Evolutionary conservation across 1,139 yeast species (phyloP).

Genomic region (Kluyveromyces sp.): DNA sequence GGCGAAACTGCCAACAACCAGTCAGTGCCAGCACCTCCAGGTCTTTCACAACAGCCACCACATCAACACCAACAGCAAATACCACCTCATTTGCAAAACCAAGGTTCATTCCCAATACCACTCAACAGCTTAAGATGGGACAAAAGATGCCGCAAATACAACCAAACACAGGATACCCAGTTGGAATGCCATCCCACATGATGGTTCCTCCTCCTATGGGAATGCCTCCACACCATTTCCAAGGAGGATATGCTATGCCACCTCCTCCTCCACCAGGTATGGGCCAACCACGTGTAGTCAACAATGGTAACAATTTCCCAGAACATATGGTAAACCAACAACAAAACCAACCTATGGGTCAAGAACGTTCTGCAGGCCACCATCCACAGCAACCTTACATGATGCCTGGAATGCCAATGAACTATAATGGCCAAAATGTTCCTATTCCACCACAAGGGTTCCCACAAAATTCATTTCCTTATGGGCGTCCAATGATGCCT

Average conservation of each 20-base stretch:
- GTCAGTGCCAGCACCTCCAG: slow-evolving; percentile 5
- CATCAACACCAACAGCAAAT: slow-evolving; percentile 16
- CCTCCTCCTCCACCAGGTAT: slow-evolving; percentile 28
- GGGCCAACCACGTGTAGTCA: slow-evolving; percentile 23
- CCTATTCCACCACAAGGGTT: slow-evolving; percentile 2
- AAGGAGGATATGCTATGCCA: slow-evolving; percentile 13
- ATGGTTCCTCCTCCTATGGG: slow-evolving; percentile 10
- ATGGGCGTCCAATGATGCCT: slow-evolving; percentile 15
- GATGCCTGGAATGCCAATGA: slow-evolving; percentile 5
- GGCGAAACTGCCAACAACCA: slow-evolving; percentile 7
- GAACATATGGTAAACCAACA: slow-evolving; percentile 1
- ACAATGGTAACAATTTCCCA: not conserved
- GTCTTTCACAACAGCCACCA: slow-evolving; percentile 12
- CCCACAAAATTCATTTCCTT: slow-evolving; percentile 1
- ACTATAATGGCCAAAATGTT: slow-evolving; percentile 2
- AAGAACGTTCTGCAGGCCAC: slow-evolving; percentile 10
- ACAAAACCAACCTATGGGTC: slow-evolving; percentile 11
- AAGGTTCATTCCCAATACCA: slow-evolving; percentile 4
- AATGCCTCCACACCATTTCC: slow-evolving; percentile 17
- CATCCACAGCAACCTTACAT: slow-evolving; percentile 7
- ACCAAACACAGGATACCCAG: slow-evolving; percentile 16
- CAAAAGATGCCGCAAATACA: not conserved
- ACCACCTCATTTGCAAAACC: slow-evolving; percentile 16
- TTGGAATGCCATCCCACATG: slow-evolving; percentile 23
- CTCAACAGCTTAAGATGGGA: slow-evolving; percentile 1